A percentile compares a stretch with the other conserved stretches of the same genome.
Conservation (phyloP, 352 stramenopile genomes). For the Pythium myriotylum region DNA sequence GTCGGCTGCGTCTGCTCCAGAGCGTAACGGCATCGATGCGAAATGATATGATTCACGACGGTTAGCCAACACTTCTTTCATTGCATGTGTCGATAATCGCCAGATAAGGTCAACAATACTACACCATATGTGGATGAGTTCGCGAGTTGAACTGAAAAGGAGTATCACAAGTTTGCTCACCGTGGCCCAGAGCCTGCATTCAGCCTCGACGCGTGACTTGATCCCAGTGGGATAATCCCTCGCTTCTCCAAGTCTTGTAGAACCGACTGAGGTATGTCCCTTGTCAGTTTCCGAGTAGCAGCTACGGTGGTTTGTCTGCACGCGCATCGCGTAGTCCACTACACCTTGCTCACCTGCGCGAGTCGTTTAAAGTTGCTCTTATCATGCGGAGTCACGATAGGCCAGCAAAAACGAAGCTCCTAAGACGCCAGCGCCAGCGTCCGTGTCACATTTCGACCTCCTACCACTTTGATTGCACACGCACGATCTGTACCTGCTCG, state of each 20-base stretch:
- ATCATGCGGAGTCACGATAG: constrained; percentile 54
- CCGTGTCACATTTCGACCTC: no score
- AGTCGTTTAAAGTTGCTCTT: constrained; percentile 65
- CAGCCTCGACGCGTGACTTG: constrained; percentile 54
- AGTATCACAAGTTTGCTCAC: constrained; percentile 18
- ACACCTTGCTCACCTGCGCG: constrained; percentile 39
- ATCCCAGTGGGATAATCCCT: constrained; percentile 40
- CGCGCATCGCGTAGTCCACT: no score
- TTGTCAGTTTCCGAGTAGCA: neutral
- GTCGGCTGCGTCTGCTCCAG: constrained; percentile 27
- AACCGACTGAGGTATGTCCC: constrained; percentile 23
- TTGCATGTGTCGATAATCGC: constrained; percentile 45
- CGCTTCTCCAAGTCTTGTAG: constrained; percentile 57
- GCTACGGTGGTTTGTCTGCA: no score
- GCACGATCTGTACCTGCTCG: constrained; percentile 18
- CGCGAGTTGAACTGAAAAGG: neutral
- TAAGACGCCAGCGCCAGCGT: constrained; percentile 7
- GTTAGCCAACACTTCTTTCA: constrained; percentile 34
- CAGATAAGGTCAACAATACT: constrained; percentile 61
- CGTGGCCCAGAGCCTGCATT: constrained; percentile 52
- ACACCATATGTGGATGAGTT: no score
- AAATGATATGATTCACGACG: constrained; percentile 25
- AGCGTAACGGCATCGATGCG: constrained; percentile 2
- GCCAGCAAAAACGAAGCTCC: constrained; percentile 62
- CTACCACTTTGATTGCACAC: neutral